phyloP scores from a whole-genome alignment of 2,329 filamentous ascomycete species.

The Neocucurbitaria cava region DNA sequence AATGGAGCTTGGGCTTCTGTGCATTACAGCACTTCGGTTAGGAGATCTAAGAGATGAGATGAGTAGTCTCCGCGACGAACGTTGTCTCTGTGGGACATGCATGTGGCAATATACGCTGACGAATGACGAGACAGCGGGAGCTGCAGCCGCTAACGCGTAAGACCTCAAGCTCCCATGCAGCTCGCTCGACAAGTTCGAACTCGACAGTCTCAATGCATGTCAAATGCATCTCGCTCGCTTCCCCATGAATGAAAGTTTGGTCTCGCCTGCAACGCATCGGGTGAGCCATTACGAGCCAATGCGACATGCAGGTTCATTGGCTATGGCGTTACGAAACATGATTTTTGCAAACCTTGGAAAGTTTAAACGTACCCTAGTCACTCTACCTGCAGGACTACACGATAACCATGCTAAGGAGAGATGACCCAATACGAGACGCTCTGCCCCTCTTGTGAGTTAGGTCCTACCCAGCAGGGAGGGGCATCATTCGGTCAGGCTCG shows the following conservation, averaged over 20 bases:
- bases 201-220: not conserved
- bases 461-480: not conserved
- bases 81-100: too few species aligned
- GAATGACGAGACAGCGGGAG: not conserved
- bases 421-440: not conserved
- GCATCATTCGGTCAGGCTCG: not conserved
- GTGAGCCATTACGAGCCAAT: not conserved
- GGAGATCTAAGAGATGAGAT: too few species aligned
- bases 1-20: too few species aligned
- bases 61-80: too few species aligned
- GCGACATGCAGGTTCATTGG: not conserved
- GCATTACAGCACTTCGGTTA: too few species aligned
- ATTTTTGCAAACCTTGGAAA: too few species aligned
- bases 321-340: too few species aligned
- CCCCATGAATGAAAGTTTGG: not conserved
- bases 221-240: not conserved
- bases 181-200: not conserved
- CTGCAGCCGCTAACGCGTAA: not conserved
- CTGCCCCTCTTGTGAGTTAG: not conserved
- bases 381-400: not conserved
- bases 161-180: not conserved
- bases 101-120: not conserved
- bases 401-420: not conserved
- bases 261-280: not conserved
- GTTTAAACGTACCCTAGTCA: not conserved